These are phyloP conservation scores for Fragilariopsis cylindrus DNA, from an alignment of 108 stramenopile genomes.

Conservation along the genomic window DNA sequence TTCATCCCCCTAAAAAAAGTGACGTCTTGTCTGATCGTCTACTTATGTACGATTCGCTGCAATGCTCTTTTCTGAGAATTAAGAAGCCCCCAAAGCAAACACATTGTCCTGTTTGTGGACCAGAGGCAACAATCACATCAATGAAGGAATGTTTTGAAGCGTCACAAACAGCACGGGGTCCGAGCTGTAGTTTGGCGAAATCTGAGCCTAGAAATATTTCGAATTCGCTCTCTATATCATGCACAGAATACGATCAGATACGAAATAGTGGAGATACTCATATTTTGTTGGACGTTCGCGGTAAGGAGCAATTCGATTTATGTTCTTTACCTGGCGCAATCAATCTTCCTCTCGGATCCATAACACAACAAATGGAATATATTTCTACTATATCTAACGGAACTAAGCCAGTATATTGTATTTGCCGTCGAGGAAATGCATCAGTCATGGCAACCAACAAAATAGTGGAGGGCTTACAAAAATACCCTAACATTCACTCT, in stretches of 20 bases:
- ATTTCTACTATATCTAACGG: conserved; percentile 45
- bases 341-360: conserved; percentile 62
- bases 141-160: conserved; percentile 63
- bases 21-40: conserved; percentile 70
- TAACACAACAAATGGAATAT: conserved; percentile 45
- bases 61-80: conserved; percentile 73
- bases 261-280: conserved; percentile 42
- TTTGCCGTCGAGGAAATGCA: conserved; percentile 78
- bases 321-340: conserved; percentile 70
- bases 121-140: conserved; percentile 54
- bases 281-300: conserved; percentile 79
- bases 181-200: conserved; percentile 35
- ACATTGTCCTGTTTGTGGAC: conserved; percentile 75
- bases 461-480: conserved; percentile 35
- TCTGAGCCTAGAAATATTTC: not conserved
- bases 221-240: conserved; percentile 39
- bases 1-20: conserved; percentile 11
- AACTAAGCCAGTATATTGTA: conserved; percentile 63
- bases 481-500: conserved; percentile 44
- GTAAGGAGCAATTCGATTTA: conserved; percentile 69
- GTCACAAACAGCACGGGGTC: conserved; percentile 58
- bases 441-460: conserved; percentile 68
- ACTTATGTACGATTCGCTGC: conserved; percentile 77
- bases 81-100: conserved; percentile 68
- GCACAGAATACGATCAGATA: conserved; percentile 49